A percentile compares a stretch with the other conserved stretches of the same genome.
Conservation (phyloP, 495 filamentous ascomycete species). For the Neurospora discreta region DNA sequence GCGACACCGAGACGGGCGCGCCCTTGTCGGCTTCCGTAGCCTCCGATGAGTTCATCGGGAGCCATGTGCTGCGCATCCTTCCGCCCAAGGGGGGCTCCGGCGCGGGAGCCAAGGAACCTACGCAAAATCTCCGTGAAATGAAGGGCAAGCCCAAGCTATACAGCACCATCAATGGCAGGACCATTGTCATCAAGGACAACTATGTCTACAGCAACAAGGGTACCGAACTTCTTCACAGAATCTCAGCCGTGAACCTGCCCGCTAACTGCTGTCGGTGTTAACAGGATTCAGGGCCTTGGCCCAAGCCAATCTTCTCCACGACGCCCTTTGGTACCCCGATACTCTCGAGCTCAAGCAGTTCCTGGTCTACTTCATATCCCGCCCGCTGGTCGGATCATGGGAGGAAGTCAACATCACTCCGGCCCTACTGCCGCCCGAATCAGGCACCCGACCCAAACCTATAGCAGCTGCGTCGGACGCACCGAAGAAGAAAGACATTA, state of each 20-base stretch:
- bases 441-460: conserved; percentile 19
- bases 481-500: conserved; percentile 77
- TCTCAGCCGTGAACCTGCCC: too few species aligned
- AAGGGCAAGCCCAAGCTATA: conserved; percentile 89
- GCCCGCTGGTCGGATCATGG: conserved; percentile 75
- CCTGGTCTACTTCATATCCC: conserved; percentile 94
- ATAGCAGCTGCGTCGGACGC: conserved; percentile 25
- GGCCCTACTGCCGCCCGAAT: conserved; percentile 39
- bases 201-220: conserved; percentile 95
- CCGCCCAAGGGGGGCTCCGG: conserved; percentile 39
- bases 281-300: conserved; percentile 84
- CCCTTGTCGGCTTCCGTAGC: conserved; percentile 69
- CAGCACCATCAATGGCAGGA: conserved; percentile 83
- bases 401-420: conserved; percentile 59
- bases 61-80: conserved; percentile 88
- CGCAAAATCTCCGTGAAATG: conserved; percentile 70
- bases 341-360: conserved; percentile 75
- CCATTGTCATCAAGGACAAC: conserved; percentile 87
- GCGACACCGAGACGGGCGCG: conserved; percentile 76
- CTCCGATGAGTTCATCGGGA: conserved; percentile 89
- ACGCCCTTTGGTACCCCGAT: conserved; percentile 81
- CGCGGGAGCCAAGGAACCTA: conserved; percentile 53
- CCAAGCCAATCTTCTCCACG: conserved; percentile 79
- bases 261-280: conserved; percentile 3
- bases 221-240: conserved; percentile 20